These are phyloP conservation scores for Morella rubra DNA, from an alignment of 306 rosid species.

Conservation along the genomic window DNA sequence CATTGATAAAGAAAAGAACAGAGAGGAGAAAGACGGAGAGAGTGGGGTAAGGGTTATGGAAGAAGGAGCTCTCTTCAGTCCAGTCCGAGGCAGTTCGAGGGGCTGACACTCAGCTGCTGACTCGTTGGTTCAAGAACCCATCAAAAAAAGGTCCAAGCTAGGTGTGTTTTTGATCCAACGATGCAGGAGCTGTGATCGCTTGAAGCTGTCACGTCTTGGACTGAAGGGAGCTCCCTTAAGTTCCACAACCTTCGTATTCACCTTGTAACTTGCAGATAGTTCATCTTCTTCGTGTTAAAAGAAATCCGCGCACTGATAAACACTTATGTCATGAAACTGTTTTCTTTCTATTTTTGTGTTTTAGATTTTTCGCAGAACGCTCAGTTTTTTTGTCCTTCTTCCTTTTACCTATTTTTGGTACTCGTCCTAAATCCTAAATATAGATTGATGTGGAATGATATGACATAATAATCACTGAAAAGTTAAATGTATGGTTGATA, in stretches of 20 bases:
- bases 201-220: constrained; percentile 83
- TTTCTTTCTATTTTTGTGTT: background rate
- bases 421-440: too few species aligned
- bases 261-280: background rate
- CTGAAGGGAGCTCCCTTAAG: constrained; percentile 98
- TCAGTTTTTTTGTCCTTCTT: too few species aligned
- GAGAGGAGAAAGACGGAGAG: background rate
- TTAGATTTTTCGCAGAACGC: too few species aligned
- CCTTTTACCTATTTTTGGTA: too few species aligned
- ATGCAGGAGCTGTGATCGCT: constrained; percentile 79
- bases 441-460: too few species aligned
- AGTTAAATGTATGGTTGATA: too few species aligned
- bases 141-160: constrained; percentile 11
- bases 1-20: background rate
- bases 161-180: constrained; percentile 86
- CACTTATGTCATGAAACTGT: too few species aligned
- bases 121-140: constrained; percentile 82
- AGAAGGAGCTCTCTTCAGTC: constrained; percentile 92
- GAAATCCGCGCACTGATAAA: too few species aligned
- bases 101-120: constrained; percentile 80
- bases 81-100: constrained; percentile 58
- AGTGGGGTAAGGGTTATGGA: background rate
- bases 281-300: background rate
- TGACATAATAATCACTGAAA: too few species aligned
- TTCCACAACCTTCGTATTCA: background rate